A percentile compares a stretch with the other conserved stretches of the same genome.
Evolutionary conservation across 148 eudicot genomes (phyloP).

Genomic region (Amaranthus cruentus): DNA sequence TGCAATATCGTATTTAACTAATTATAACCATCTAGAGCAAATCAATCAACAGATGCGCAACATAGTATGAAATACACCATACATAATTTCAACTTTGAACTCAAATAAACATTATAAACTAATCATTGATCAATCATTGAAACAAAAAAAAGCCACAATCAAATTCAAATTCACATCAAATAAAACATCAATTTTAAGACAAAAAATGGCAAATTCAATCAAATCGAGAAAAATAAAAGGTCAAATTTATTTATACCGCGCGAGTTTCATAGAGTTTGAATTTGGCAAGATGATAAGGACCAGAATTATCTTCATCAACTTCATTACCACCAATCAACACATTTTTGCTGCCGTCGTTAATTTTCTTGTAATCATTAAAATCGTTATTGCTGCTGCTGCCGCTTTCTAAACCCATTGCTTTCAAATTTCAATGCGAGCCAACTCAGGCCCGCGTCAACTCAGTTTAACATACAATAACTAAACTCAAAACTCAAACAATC

Average conservation of each 20-base stretch:
- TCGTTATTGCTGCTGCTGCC: background rate
- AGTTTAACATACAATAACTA: constrained; percentile 22
- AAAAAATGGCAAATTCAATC: background rate
- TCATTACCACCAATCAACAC: no score
- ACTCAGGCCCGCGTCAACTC: constrained; percentile 57
- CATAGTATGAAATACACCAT: no score
- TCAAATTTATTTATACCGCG: constrained; percentile 48
- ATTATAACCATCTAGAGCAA: no score
- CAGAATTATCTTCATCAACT: constrained; percentile 21
- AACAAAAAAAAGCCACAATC: background rate
- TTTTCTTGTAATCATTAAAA: background rate
- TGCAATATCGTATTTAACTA: no score
- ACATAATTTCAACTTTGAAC: no score
- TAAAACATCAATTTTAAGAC: background rate
- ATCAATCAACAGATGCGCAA: no score
- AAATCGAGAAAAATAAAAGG: background rate
- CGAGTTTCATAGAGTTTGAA: constrained; percentile 89
- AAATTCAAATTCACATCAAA: background rate
- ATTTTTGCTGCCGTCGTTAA: background rate
- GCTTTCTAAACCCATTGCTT: constrained; percentile 39
- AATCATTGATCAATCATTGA: background rate
- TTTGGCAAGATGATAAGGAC: constrained; percentile 44
- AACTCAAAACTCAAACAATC: background rate
- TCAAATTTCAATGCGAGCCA: constrained; percentile 37
- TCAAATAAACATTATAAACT: no score